Base-by-base conservation (phyloP, 2,329 filamentous ascomycete species). In the Epichloe sp. region DNA sequence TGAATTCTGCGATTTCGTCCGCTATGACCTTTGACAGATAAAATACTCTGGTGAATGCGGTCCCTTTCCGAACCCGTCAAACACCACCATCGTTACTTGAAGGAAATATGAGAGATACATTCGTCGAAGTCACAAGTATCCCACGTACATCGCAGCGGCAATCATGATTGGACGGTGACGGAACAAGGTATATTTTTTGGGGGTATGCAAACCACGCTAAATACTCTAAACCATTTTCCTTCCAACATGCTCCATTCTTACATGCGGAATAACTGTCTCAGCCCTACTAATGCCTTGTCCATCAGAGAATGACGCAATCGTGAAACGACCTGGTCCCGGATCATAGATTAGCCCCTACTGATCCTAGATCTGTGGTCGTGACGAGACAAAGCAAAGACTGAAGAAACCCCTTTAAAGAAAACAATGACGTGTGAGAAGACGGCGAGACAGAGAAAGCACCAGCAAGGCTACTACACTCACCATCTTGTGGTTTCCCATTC, bases 401-500 rank as follows among this genome's bases (percentile, higher is more conserved):
- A 19, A 21, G 4, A 7, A 45, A 45, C 15, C 17, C 23, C 21
- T 15, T 31, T 44, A 0, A n/a, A 38, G 19, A 19, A 5, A n/a
- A n/a, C 6, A n/a, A 38, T 2, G 14, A 38, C 12, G 36, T n/a
- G 15, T 2, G 36, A 14, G 14, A 31, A 26, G 41, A 43, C 21
- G 5, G 35, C 14, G 19, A 31, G 35, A 26, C 7, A 8, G 11
- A 15, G n/a, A n/a, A 3, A 5, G 19, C n/a, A n/a, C n/a, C n/a
- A 19, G 19, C n/a, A 14, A 12, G 37, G 14, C 12, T 17, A 17
- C 5, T n/a, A 12, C 21, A 64, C 85, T 77, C 73, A 90, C 86
- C 83, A 87, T 70, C 80, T 73, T 57, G 77, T 79, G 48, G 74
- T 73, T 62, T 89, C 82, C 67, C 88, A 82, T 61, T 84, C 78